Base-by-base conservation (phyloP, 208 protist genomes). In the Borovskyia barvae region DNA sequence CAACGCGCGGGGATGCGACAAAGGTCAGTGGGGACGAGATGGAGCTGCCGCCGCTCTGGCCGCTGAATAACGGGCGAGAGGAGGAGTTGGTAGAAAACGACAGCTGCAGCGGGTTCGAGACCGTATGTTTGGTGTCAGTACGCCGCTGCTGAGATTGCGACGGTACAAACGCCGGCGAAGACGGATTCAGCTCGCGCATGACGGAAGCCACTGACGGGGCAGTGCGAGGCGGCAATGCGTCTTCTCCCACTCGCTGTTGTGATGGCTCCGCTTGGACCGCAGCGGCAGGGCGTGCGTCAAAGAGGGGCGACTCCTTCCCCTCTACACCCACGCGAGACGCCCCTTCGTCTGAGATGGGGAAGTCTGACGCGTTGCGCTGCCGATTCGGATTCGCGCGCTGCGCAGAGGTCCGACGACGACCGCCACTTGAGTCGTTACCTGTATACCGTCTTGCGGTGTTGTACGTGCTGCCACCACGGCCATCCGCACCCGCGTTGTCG, bases 91-190 rank as follows among this genome's bases (percentile, higher is more conserved):
- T 54, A 14, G 53, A 63, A 28, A 56, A 71, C 19, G 58, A 29
- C 5, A 28, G 30, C 26, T 33, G 15, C 5, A 41, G 52, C 14
- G 52, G 12, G 33, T 9, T 3, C 30, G 12, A 39, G 28, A 37
- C 50, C 28, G 50, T 6, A 26, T n/a, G 25, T 14, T 36, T 39
- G 43, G 19, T 53, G 36, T 15, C 33, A 25, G 49, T 30, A 39
- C 55, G 33, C 40, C 39, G 53, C 22, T 63, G 58, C 35, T 47
- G 47, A 19, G 32, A 1, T 4, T 47, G 46, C 24, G 33, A 22
- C 5, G 64, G 55, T 1, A 71, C 14, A 30, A 71, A 71, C 17
- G 36, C 64, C 0, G 64, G 64, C 2, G 64, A 71, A 8, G 39
- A 48, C 3, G 55, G 49, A 36, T 53, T 71, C 24, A 71, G 41